A percentile compares a stretch with the other conserved stretches of the same genome.
These are phyloP conservation scores for Platanthera guangdongensis DNA, from an alignment of 106 monocot species.

Conservation along the genomic window DNA sequence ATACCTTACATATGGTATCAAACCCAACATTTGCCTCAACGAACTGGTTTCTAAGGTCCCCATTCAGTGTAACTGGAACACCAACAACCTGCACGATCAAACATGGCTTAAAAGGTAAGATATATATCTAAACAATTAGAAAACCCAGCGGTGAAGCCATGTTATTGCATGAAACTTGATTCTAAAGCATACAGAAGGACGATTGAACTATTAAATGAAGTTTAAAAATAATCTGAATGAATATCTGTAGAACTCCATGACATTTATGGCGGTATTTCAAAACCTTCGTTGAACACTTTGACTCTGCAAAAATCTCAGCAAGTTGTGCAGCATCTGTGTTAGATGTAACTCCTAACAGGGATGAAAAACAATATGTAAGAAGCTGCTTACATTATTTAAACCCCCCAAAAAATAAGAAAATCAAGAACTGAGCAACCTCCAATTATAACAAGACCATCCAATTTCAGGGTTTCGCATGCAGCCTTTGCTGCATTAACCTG, in stretches of 20 bases:
- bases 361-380: background rate
- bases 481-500: conserved; percentile 45
- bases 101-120: background rate
- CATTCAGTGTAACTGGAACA: conserved; percentile 46
- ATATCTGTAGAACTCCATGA: background rate
- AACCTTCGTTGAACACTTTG: conserved; percentile 42
- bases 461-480: conserved; percentile 29
- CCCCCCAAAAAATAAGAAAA: background rate
- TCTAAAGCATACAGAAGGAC: background rate
- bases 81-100: conserved; percentile 29
- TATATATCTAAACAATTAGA: background rate
- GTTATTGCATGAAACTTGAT: background rate
- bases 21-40: conserved; percentile 61
- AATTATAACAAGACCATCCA: conserved; percentile 45
- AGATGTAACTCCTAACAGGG: conserved; percentile 36
- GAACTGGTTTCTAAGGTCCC: conserved; percentile 54
- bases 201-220: background rate
- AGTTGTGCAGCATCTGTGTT: conserved; percentile 59
- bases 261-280: background rate
- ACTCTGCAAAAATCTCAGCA: conserved; percentile 54
- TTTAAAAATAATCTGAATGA: background rate
- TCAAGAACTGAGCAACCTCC: conserved; percentile 29
- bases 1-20: conserved; percentile 52
- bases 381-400: background rate
- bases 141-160: background rate